These are phyloP conservation scores for Talaromyces sp. DNA, from an alignment of 2,329 filamentous ascomycete genomes.

Conservation along the genomic window DNA sequence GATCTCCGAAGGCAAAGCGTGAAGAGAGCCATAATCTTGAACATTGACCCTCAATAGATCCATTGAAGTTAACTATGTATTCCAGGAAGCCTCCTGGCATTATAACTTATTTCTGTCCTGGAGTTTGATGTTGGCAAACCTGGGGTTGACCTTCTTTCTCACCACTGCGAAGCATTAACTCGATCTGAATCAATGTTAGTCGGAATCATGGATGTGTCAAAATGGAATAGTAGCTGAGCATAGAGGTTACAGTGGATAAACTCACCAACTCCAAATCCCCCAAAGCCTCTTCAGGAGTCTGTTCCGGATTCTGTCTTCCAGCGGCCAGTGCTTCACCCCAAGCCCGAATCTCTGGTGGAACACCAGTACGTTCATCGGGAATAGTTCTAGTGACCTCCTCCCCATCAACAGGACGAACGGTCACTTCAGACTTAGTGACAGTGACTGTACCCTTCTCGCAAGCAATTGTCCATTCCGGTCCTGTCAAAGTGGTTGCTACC, in stretches of 20 bases:
- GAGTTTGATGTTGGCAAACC: slow-evolving; percentile 5
- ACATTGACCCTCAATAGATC: no score
- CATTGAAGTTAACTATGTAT: no score
- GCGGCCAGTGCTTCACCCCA: slow-evolving; percentile 32
- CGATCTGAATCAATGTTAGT: slow-evolving; percentile 4
- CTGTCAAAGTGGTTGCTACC: slow-evolving; percentile 54
- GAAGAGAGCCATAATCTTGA: no score
- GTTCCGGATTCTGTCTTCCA: slow-evolving; percentile 25
- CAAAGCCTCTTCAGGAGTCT: slow-evolving; percentile 54
- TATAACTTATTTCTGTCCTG: neutral
- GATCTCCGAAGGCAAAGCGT: neutral
- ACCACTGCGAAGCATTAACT: slow-evolving; percentile 17
- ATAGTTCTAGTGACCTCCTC: slow-evolving; percentile 44
- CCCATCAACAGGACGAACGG: slow-evolving; percentile 22
- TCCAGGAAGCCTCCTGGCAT: neutral
- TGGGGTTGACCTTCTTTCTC: slow-evolving; percentile 8
- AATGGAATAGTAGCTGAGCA: neutral
- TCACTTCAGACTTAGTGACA: slow-evolving; percentile 40
- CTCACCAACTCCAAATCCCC: slow-evolving; percentile 50
- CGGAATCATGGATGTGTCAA: neutral
- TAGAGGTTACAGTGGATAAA: neutral
- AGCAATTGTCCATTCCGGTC: slow-evolving; percentile 51
- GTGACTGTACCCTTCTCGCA: slow-evolving; percentile 53
- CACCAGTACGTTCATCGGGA: slow-evolving; percentile 50
- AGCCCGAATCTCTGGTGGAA: slow-evolving; percentile 50